Conservation (phyloP, 2,329 filamentous ascomycete species). For the Albophoma yamanashiensis region DNA sequence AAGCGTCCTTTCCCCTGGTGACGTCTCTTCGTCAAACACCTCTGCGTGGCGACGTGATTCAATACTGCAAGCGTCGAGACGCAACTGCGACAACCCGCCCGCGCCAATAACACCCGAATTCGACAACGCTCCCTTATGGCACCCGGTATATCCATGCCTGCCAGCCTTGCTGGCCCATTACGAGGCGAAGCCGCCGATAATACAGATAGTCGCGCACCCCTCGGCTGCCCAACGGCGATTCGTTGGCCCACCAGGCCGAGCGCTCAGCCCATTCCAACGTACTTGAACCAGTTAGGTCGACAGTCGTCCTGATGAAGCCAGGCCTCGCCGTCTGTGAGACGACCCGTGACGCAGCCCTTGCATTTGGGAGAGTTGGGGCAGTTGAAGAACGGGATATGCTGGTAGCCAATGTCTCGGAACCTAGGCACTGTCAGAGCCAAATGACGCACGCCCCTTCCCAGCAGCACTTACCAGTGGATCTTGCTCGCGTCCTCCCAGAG, state of each 20-base stretch:
- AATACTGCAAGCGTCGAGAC: background rate
- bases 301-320: constrained; percentile 89
- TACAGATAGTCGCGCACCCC: background rate
- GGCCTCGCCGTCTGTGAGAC: constrained; percentile 78
- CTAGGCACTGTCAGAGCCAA: constrained; percentile 32
- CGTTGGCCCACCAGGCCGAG: constrained; percentile 6
- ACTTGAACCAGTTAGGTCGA: constrained; percentile 95
- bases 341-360: constrained; percentile 72
- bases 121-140: background rate
- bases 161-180: background rate
- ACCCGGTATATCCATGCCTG: background rate
- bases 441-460: background rate
- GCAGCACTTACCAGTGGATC: constrained; percentile 70
- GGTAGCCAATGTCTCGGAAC: constrained; percentile 99
- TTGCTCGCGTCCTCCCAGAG: constrained; percentile 84
- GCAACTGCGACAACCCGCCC: background rate
- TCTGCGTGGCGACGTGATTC: background rate
- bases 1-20: background rate
- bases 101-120: constrained; percentile 4
- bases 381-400: constrained; percentile 98
- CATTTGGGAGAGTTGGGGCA: constrained; percentile 96
- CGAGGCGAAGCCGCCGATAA: background rate
- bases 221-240: background rate
- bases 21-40: background rate
- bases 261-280: constrained; percentile 64